These are phyloP conservation scores for Hortaea sp. DNA, from an alignment of 2,329 filamentous ascomycete genomes.

Conservation along the genomic window DNA sequence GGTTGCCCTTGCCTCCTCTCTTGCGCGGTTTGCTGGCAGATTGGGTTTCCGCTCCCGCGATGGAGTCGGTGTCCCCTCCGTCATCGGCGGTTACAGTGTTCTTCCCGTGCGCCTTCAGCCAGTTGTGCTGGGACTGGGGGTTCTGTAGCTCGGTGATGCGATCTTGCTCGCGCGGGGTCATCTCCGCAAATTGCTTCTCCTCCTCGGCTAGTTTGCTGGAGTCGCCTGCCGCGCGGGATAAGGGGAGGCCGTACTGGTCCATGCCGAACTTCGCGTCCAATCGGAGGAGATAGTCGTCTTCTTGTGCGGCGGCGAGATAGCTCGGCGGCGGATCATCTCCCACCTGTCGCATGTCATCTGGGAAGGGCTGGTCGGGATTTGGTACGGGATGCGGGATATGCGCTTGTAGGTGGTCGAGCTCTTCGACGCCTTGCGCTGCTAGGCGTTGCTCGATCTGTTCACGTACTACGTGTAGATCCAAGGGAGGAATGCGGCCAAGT, in stretches of 20 bases:
- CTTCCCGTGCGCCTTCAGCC: constrained; percentile 46
- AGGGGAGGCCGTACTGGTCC: constrained; percentile 17
- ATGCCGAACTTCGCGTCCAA: constrained; percentile 45
- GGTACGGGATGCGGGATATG: constrained; percentile 26
- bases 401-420: constrained; percentile 30
- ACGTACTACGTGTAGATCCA: constrained; percentile 23
- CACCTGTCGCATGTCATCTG: constrained; percentile 11
- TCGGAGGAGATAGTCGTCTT: constrained; percentile 63
- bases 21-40: constrained; percentile 44
- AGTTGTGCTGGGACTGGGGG: constrained; percentile 88
- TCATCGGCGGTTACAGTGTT: constrained; percentile 1
- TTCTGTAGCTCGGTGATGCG: constrained; percentile 53
- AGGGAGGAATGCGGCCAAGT: constrained; percentile 19
- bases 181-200: constrained; percentile 24
- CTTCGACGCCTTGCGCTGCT: constrained; percentile 16
- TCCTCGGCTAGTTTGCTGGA: constrained; percentile 9
- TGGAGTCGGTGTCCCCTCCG: constrained; percentile 55
- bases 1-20: constrained; percentile 13
- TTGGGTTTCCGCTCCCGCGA: constrained; percentile 61
- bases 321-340: constrained; percentile 36
- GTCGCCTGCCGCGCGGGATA: not conserved
- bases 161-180: constrained; percentile 39
- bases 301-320: constrained; percentile 59
- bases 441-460: constrained; percentile 22
- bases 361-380: not conserved